A percentile compares a stretch with the other conserved stretches of the same genome.
Conservation (phyloP, 176 grass and related monocot genomes). For the Ananas comosus region DNA sequence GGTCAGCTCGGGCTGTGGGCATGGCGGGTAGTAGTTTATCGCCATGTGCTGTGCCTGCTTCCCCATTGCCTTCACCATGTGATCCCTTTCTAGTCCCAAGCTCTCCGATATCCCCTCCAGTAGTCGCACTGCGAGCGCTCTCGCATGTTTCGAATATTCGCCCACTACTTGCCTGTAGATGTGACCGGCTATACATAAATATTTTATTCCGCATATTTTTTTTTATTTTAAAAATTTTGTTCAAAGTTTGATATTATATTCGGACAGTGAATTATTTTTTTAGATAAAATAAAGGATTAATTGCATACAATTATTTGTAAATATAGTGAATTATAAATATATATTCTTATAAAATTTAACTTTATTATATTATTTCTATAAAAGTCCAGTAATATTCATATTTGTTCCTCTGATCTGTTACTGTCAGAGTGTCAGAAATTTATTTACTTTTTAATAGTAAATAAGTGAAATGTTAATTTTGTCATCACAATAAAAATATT, state of each 20-base stretch:
- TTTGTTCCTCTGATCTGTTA: no score
- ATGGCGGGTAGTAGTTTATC: conserved; percentile 85
- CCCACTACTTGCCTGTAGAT: conserved; percentile 47
- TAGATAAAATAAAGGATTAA: no score
- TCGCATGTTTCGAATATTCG: conserved; percentile 49
- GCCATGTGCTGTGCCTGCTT: conserved; percentile 92
- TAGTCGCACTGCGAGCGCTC: conserved; percentile 50
- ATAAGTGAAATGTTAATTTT: no score
- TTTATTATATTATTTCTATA: no score
- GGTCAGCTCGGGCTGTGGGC: conserved; percentile 88
- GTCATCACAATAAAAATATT: no score
- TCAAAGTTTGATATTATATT: not conserved
- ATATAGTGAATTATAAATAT: no score
- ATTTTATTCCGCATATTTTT: not conserved
- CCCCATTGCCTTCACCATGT: conserved; percentile 80
- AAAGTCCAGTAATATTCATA: no score
- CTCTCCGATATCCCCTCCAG: conserved; percentile 66
- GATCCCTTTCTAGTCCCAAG: conserved; percentile 48
- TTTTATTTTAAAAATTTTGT: not conserved
- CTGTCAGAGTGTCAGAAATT: no score
- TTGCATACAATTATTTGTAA: no score
- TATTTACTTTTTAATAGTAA: no score
- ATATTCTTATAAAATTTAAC: no score
- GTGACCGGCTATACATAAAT: not conserved
- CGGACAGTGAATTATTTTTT: no score